These are phyloP conservation scores for Neoarthrinium moseri DNA, from an alignment of 2,329 filamentous ascomycete genomes.

Conservation along the genomic window DNA sequence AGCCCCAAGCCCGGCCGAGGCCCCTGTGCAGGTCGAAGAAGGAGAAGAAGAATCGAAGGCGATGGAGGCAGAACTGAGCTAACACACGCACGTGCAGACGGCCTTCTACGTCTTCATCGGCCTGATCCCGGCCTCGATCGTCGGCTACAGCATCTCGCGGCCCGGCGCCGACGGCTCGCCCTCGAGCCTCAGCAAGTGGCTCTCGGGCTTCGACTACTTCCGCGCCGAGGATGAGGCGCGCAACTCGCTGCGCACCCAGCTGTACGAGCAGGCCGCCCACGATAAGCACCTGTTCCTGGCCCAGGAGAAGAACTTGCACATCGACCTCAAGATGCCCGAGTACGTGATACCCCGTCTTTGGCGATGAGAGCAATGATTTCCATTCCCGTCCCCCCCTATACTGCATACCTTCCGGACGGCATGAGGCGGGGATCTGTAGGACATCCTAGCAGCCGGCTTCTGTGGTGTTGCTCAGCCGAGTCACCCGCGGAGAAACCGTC, in stretches of 20 bases:
- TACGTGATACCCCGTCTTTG: slow-evolving; percentile 35
- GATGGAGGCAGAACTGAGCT: background rate
- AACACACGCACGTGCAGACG: slow-evolving; percentile 33
- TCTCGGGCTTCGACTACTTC: slow-evolving; percentile 46
- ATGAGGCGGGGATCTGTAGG: too few relatives aligned
- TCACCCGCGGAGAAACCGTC: too few relatives aligned
- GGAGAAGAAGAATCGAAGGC: slow-evolving; percentile 1
- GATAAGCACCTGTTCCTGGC: slow-evolving; percentile 56
- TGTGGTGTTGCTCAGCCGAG: too few relatives aligned
- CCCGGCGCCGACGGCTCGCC: slow-evolving; percentile 49
- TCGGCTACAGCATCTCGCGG: slow-evolving; percentile 49
- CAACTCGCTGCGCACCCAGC: slow-evolving; percentile 51
- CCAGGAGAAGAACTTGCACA: slow-evolving; percentile 40
- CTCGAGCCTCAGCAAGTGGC: slow-evolving; percentile 43
- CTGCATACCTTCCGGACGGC: too few relatives aligned
- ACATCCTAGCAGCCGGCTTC: too few relatives aligned
- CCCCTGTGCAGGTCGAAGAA: background rate
- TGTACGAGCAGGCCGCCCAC: slow-evolving; percentile 54
- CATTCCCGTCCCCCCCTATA: too few relatives aligned
- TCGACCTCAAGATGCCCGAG: slow-evolving; percentile 58
- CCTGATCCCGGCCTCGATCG: slow-evolving; percentile 40
- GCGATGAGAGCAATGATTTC: too few relatives aligned
- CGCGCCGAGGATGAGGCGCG: slow-evolving; percentile 49
- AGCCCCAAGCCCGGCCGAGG: background rate
- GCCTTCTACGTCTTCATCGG: slow-evolving; percentile 47